Evolutionary conservation across 2,329 filamentous ascomycete genomes (phyloP), one percentile per base, ranked within the genome.

Genomic region (Colletotrichum viniferum): DNA sequence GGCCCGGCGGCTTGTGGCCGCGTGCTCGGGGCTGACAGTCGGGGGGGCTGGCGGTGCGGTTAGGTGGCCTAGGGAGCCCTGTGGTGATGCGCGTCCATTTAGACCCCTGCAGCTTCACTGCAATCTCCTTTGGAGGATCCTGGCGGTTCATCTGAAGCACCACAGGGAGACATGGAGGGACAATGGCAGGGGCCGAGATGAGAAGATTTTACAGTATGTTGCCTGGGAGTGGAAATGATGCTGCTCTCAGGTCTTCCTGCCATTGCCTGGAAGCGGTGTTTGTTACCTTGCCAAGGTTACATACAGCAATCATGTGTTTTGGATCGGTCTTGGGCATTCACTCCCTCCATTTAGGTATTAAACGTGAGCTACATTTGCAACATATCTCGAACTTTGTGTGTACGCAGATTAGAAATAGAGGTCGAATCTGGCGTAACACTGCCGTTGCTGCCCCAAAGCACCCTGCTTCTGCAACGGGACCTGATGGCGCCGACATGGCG

Each of bases 1-100:
- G 73, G 69, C 69, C 73, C 62, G 73, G 63, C 55, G 55, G 69
- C 69, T 62, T 66, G 55, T 71, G 68, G 68, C 72, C 72, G 72
- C 71, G 32, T 48, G 48, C 48, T 75, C 56, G 69, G 69, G 63
- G 73, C 69, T 67, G 63, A 68, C 28, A 63, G 26, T 70, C 69
- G 73, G 64, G 63, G 73, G 69, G 72, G 69, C 62, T 63, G 61
- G 34, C 28, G 38, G 55, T 66, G 55, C 43, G 26, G 34, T 32
- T 21, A 66, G 18, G 12, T 36, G 62, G 52, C 24, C 69, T 26
- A 56, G 36, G 69, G 62, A 73, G 63, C 24, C 69, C 69, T 72
- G 73, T 32, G 34, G 62, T 43, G 43, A 30, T 56, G 56, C 63
- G 56, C 38, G 56, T 62, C 26, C 9, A 43, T 26, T 4, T 24